phyloP scores from a whole-genome alignment of 352 stramenopile species.

The Phytophthora podocarpi region DNA sequence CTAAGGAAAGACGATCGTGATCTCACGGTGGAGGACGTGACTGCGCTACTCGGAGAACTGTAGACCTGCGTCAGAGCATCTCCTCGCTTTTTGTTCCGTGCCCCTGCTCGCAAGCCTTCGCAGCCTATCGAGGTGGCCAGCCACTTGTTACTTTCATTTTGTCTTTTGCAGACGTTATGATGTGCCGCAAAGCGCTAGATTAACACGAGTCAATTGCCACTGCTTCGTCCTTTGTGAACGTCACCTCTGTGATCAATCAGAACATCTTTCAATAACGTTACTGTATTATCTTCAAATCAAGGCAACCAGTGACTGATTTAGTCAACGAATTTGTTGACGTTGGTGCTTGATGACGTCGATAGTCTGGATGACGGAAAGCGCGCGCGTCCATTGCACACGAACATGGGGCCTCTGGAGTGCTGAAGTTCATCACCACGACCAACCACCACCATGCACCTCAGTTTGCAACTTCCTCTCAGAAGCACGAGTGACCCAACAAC shows the following conservation, averaged over 20 bases:
- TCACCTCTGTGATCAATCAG: too few relatives aligned
- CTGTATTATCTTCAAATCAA: too few relatives aligned
- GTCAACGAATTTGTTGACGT: constrained; percentile 1
- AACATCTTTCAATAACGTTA: too few relatives aligned
- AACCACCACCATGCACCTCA: constrained; percentile 5
- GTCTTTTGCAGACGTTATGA: background rate
- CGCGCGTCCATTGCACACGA: constrained; percentile 4
- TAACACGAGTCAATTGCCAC: constrained; percentile 16
- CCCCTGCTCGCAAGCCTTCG: constrained; percentile 11
- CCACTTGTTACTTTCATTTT: constrained; percentile 18
- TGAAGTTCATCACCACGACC: background rate
- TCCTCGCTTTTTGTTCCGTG: constrained; percentile 14
- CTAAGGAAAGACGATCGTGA: constrained; percentile 86
- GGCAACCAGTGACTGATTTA: too few relatives aligned
- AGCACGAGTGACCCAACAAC: background rate
- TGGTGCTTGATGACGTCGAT: background rate
- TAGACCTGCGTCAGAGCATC: constrained; percentile 20
- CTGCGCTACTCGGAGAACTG: constrained; percentile 70
- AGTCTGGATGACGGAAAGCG: constrained; percentile 2
- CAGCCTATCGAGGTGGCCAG: constrained; percentile 4
- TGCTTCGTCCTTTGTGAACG: constrained; percentile 5
- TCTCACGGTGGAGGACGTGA: constrained; percentile 88
- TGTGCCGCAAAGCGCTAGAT: background rate
- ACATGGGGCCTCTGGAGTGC: too few relatives aligned
- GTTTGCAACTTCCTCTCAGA: constrained; percentile 10